A percentile compares a stretch with the other conserved stretches of the same genome.
phyloP scores from a whole-genome alignment of 108 stramenopile genomes.

The Pseudonitzschia delicatissima region DNA sequence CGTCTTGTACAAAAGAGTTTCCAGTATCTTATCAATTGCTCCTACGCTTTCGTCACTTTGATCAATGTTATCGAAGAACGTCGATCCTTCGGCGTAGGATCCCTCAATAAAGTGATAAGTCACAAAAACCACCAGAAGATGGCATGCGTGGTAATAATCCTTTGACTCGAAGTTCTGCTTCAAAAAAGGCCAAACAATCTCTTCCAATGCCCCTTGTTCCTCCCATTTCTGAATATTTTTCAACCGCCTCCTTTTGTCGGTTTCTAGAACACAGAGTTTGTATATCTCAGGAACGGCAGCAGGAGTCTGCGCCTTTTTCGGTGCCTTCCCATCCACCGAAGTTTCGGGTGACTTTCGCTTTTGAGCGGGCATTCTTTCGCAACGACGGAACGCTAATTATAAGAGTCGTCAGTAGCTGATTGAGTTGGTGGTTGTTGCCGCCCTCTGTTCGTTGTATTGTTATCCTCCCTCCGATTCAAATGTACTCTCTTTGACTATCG shows the following conservation, averaged over 20 bases:
- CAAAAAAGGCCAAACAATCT: constrained; percentile 44
- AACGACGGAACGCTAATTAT: too few species aligned
- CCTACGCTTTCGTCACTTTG: constrained; percentile 5
- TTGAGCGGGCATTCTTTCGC: neutral
- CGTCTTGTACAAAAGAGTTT: constrained; percentile 33
- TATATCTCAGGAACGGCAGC: constrained; percentile 23
- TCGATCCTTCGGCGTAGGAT: constrained; percentile 18
- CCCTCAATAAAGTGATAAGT: constrained; percentile 33
- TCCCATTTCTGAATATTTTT: constrained; percentile 27
- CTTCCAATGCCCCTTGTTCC: constrained; percentile 31
- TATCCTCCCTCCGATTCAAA: too few species aligned
- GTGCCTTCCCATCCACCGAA: neutral
- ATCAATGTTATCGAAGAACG: constrained; percentile 6
- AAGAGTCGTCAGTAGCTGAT: neutral
- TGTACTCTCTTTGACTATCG: too few species aligned
- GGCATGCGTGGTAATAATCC: constrained; percentile 32
- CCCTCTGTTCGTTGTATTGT: neutral
- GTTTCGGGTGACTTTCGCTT: neutral
- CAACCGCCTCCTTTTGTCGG: constrained; percentile 10
- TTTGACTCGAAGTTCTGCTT: constrained; percentile 12
- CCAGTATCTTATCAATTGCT: constrained; percentile 16
- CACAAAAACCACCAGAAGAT: constrained; percentile 30
- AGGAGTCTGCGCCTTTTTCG: neutral
- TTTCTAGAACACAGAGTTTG: constrained; percentile 26
- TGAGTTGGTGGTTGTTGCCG: neutral